Evolutionary conservation across 352 stramenopile genomes (phyloP).

Genomic region (Lagenidium sp.): DNA sequence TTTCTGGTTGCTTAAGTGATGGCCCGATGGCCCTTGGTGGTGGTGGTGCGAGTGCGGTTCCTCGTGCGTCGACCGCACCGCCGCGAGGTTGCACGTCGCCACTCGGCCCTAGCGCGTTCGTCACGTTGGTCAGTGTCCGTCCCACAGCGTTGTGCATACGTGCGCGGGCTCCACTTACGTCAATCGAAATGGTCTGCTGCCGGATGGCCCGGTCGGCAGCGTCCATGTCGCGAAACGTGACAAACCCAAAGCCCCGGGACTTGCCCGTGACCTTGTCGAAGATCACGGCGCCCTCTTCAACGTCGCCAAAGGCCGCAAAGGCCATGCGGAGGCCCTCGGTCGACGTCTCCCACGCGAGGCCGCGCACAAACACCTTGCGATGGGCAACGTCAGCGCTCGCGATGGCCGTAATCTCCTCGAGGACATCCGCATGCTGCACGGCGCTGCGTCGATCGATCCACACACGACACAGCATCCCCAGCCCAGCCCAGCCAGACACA

Average conservation of each 20-base stretch:
- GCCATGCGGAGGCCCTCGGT: conserved; percentile 31
- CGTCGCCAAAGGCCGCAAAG: conserved; percentile 43
- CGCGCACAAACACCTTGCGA: conserved; percentile 64
- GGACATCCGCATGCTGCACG: conserved; percentile 44
- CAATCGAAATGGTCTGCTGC: conserved; percentile 39
- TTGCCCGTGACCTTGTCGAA: conserved; percentile 53
- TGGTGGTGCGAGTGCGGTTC: conserved; percentile 11
- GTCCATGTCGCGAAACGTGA: conserved; percentile 65
- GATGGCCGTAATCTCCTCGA: conserved; percentile 46
- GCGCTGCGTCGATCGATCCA: conserved; percentile 20
- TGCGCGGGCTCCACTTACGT: conserved; percentile 22
- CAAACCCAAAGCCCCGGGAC: conserved; percentile 51
- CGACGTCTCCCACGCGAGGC: conserved; percentile 49
- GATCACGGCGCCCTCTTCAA: conserved; percentile 54
- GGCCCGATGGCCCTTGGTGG: conserved; percentile 12
- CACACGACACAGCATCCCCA: conserved; percentile 4
- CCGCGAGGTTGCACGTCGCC: conserved; percentile 43
- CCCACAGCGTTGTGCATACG: too few relatives aligned
- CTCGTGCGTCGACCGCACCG: conserved; percentile 25
- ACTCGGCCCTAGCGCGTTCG: conserved; percentile 18
- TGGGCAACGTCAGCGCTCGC: conserved; percentile 42
- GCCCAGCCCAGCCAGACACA: background rate
- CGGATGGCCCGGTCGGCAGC: conserved; percentile 33
- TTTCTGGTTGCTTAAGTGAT: conserved; percentile 10
- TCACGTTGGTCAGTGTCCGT: background rate